A percentile compares a stretch with the other conserved stretches of the same genome.
Conservation (phyloP, 2,329 filamentous ascomycete genomes). For the Ceratocystis eucalypticola region DNA sequence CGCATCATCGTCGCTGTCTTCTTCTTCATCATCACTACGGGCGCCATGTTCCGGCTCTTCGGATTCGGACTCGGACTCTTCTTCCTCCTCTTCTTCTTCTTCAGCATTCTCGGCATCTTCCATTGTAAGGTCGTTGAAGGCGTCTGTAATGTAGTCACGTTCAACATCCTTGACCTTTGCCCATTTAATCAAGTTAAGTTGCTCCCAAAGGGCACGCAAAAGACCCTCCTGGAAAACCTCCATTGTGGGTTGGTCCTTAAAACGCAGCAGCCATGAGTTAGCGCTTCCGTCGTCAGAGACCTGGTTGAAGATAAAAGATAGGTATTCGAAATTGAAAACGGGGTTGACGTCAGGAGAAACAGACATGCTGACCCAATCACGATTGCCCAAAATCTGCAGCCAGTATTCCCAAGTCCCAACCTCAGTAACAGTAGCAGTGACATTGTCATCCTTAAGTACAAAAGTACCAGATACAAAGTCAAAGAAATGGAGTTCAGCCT, state of each 20-base stretch:
- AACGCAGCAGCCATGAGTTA: constrained; percentile 89
- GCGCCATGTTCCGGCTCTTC: constrained; percentile 43
- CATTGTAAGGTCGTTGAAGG: constrained; percentile 89
- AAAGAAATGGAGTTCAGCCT: constrained; percentile 81
- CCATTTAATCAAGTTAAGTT: constrained; percentile 90
- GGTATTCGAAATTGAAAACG: constrained; percentile 95
- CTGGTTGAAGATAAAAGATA: constrained; percentile 99
- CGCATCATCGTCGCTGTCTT: constrained; percentile 50
- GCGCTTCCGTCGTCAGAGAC: constrained; percentile 78
- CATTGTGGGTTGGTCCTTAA: constrained; percentile 67
- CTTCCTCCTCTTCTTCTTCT: constrained; percentile 36
- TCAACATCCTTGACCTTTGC: constrained; percentile 83
- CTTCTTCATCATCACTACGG: constrained; percentile 65
- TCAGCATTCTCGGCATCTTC: constrained; percentile 50
- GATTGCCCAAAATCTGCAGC: constrained; percentile 69
- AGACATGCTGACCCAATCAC: constrained; percentile 75
- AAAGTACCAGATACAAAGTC: constrained; percentile 83
- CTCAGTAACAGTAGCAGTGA: constrained; percentile 71
- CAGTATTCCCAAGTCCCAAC: constrained; percentile 90
- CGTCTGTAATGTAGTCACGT: constrained; percentile 84
- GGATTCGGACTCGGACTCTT: constrained; percentile 38
- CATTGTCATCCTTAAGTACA: constrained; percentile 58
- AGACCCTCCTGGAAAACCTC: constrained; percentile 86
- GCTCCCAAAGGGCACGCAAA: constrained; percentile 94
- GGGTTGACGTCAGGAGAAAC: constrained; percentile 88